Evolutionary conservation across 768 basidiomycete species (phyloP), one percentile per base, ranked within the genome.

Genomic region (Tricholomella constricta): DNA sequence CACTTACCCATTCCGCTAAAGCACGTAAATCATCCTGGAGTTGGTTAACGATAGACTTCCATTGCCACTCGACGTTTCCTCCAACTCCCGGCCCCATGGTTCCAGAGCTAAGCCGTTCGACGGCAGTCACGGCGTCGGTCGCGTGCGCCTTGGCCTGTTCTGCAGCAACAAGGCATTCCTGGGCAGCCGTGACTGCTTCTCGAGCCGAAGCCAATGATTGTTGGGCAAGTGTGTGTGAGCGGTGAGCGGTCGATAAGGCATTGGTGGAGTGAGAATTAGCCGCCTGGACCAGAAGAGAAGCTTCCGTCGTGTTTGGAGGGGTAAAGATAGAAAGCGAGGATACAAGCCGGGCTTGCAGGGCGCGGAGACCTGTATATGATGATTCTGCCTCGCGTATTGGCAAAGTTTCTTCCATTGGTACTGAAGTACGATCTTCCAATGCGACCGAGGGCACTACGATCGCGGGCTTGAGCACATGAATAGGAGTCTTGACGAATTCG

Each of bases 171-270:
- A 73, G 47, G 42, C 61, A 64, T 8, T 66, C 64, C 44, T 66
- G 54, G 2, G 72, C 60, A 12, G 68, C 66, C 20, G 43, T 44
- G 25, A 70, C 47, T 2, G 69, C 64, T 26, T 67, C 65, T 40
- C 63, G 64, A 3, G 68, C 69, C 2, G 62, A 50, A 0, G 49
- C 49, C 2, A 72, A 27, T 6, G 69, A 68, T 48, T 69, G 67
- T 53, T 72, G 63, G 4, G 73, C 68, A 34, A 68, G 61, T 10
- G 53, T 52, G 22, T 64, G 57, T 1, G 67, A 69, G 49, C 56
- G 57, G 32, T 68, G 65, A 5, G 70, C 67, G 4, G 62, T 54
- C 2, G 65, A 48, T 2, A 66, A 20, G 9, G 66, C 58, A 25
- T 59, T 55, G 8, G 57, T 47, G n/a, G 62, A 64, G 35, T 69